Percentiles rank a stretch among this genome's conserved stretches.
phyloP scores from a whole-genome alignment of 768 basidiomycete species.

The Phaeotremella skinneri region DNA sequence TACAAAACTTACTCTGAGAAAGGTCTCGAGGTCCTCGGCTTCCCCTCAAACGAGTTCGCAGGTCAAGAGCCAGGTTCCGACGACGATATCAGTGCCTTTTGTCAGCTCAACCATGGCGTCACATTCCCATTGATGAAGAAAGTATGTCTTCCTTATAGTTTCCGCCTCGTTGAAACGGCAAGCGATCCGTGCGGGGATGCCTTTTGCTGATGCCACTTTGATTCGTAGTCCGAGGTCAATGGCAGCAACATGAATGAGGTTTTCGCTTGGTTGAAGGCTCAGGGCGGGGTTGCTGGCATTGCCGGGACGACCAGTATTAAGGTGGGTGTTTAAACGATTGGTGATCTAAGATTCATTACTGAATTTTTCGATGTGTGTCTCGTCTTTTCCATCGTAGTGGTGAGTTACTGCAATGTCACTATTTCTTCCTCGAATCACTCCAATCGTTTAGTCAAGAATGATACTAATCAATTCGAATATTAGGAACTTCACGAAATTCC shows the following conservation, averaged over 20 bases:
- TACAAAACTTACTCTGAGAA: constrained; percentile 77
- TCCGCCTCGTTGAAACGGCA: neutral
- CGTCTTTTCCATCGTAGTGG: neutral
- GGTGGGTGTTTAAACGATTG: constrained; percentile 23
- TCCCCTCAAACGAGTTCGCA: constrained; percentile 92
- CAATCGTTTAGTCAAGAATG: neutral
- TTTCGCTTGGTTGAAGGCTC: constrained; percentile 76
- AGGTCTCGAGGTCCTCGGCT: constrained; percentile 76
- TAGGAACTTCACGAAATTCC: constrained; percentile 58
- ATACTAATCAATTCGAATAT: neutral
- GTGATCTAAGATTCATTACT: neutral
- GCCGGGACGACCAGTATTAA: constrained; percentile 48
- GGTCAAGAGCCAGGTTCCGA: constrained; percentile 82
- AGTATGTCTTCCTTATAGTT: constrained; percentile 51
- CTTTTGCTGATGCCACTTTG: too few species aligned
- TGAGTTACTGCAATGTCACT: neutral
- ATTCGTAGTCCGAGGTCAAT: constrained; percentile 66
- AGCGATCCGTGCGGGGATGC: neutral
- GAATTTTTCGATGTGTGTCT: neutral
- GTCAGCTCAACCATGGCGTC: constrained; percentile 73
- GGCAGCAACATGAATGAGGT: constrained; percentile 77
- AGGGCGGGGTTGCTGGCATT: constrained; percentile 56
- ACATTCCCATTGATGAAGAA: constrained; percentile 89
- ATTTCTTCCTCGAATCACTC: neutral
- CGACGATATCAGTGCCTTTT: constrained; percentile 59